Evolutionary conservation across 78 protist species (phyloP).

Genomic region (Speleostelium caveatum): DNA sequence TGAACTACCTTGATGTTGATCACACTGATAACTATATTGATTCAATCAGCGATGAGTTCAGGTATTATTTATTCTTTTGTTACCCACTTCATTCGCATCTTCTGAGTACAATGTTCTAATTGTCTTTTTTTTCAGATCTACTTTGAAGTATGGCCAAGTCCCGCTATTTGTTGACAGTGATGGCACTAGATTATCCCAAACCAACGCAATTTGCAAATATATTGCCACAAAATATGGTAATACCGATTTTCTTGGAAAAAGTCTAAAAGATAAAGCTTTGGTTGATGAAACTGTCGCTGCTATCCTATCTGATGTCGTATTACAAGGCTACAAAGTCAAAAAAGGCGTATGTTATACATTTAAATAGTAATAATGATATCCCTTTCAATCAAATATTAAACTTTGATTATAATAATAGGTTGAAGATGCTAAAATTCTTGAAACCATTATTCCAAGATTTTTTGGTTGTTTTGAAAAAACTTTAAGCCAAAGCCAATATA

Average conservation of each 20-base stretch:
- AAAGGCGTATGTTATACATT: constrained; percentile 10
- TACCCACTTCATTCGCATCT: too few relatives aligned
- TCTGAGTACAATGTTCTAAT: too few relatives aligned
- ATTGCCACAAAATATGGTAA: neutral
- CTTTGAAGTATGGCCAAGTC: neutral
- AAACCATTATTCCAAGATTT: constrained; percentile 12
- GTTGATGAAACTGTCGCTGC: constrained; percentile 11
- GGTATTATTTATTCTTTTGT: too few relatives aligned
- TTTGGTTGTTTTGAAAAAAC: neutral
- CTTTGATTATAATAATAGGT: neutral
- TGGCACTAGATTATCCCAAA: constrained; percentile 11
- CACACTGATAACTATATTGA: neutral
- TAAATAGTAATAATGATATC: neutral
- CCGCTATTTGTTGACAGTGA: neutral
- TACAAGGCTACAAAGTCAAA: constrained; percentile 10
- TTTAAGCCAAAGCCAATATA: neutral
- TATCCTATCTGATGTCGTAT: neutral
- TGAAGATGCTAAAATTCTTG: constrained; percentile 2
- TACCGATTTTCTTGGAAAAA: neutral
- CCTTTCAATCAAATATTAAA: neutral
- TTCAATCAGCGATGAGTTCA: neutral
- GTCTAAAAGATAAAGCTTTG: neutral
- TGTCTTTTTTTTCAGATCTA: too few relatives aligned
- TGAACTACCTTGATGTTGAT: neutral
- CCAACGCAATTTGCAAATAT: neutral